Evolutionary conservation across 805 yeast genomes (phyloP), one percentile per base, ranked within the genome.

Genomic region (Kockiozyma suomiensis): DNA sequence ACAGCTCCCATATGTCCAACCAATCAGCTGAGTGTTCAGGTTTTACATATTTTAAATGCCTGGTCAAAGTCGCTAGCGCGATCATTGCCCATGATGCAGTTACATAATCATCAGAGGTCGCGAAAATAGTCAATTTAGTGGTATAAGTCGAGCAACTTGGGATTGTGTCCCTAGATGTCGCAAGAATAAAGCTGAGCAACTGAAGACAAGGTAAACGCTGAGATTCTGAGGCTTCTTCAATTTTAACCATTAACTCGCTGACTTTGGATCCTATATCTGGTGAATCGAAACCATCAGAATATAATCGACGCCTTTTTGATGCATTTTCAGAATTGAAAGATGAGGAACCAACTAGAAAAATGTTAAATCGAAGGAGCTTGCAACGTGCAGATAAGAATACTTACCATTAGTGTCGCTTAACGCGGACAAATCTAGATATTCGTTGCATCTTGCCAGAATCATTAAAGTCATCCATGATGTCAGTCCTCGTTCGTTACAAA

Each of bases 71-170:
- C n/a, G 57, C 43, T 12, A 60, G 40, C 12, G 56, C 47, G 4
- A 58, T 33, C 55, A 58, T 53, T 4, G 65, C 62, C 65, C 65
- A 61, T 3, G 62, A 61, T 3, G 59, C 54, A 4, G 43, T 32
- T 8, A 37, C 23, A 13, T 25, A 21, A 19, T 56, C 38, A n/a
- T 61, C 65, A 1, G 58, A 53, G 1, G 35, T 21, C 37, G 28
- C 25, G 5, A 10, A 28, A 25, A 2, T 25, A 28, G 46, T 26
- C 26, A 50, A 21, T 15, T 30, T 50, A 15, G 21, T 5, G 8
- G 40, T 10, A 38, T 38, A 50, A 15, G 8, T 30, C 10, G 10
- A 10, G 10, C 15, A 8, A 26, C 28, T 7, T 8, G 15, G 12
- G 26, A 25, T 3, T 2, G 23, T 15, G 19, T 4, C 35, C 2